Evolutionary conservation across 257 asterid genomes (phyloP), one percentile per base, ranked within the genome.

Genomic region (Capsicum rhomboideum): DNA sequence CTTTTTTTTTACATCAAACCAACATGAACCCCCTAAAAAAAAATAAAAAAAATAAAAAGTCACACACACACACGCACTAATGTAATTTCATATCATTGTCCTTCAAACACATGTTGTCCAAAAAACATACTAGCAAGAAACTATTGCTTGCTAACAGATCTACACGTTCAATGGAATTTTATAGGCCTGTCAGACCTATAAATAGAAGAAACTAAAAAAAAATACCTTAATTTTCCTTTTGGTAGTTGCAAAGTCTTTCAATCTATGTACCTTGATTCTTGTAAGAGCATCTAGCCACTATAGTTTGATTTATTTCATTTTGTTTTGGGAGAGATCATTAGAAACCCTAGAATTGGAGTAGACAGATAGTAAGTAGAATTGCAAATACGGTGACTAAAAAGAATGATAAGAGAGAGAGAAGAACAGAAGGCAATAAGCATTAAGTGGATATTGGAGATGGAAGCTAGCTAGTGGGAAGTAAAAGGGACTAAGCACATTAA

Each of bases 321-420:
- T 4, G 40, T 31, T 13, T 26, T 6, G 23, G 2, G 50, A 68
- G 77, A 68, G 77, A 34, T 34, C 34, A 34, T 68, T 34, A 68
- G 23, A 67, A 68, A 68, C 77, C 77, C 77, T 68, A 68, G 50
- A 68, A 68, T 29, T 67, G 52, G 26, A 78, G 67, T 20, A 26
- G 77, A 68, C 50, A 68, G 78, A 34, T 29, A 68, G 50, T 7
- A 68, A 34, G 40, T 34, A 34, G 4, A 34, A 34, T 5, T 34
- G 40, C 40, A 34, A 34, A 34, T 34, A 34, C 4, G 4, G 40
- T 34, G 40, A 34, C 40, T 34, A 1, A 34, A 50, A 37, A 55
- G 67, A 83, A 78, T 86, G 88, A 88, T 83, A 90, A 55, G 52
- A 83, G 89, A 66, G 87, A 28, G 13, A 78, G 58, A 49, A 82